Percentiles rank a stretch among this genome's conserved stretches.
Evolutionary conservation across 306 rosid genomes (phyloP).

Genomic region (Potentilla sterilis): DNA sequence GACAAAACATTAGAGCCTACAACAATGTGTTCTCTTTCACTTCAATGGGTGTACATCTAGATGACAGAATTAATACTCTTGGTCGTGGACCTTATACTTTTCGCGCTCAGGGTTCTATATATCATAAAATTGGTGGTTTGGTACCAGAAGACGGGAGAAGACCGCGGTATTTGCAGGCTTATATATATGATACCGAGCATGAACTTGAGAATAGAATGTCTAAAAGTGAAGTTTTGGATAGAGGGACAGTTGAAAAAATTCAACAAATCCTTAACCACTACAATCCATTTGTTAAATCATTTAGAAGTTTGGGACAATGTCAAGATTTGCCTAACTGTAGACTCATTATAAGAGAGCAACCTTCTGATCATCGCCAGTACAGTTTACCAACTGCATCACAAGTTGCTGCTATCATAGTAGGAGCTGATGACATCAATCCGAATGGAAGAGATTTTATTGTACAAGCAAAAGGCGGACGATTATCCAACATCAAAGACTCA

Average conservation of each 20-base stretch:
- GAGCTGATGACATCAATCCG: neutral
- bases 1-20: neutral
- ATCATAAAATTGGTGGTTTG: neutral
- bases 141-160: neutral
- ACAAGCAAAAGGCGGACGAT: too few relatives aligned
- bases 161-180: neutral
- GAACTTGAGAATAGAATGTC: neutral
- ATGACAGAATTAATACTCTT: neutral
- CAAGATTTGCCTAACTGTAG: neutral
- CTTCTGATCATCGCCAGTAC: neutral
- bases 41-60: neutral
- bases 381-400: neutral
- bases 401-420: neutral
- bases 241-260: neutral
- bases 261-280: neutral
- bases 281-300: neutral
- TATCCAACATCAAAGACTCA: neutral
- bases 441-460: neutral
- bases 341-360: neutral
- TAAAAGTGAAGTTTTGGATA: neutral
- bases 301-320: neutral
- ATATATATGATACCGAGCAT: neutral
- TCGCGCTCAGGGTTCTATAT: slow-evolving; percentile 9
- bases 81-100: neutral
- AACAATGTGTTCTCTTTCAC: slow-evolving; percentile 6